Evolutionary conservation across 2,329 filamentous ascomycete species (phyloP), one percentile per base, ranked within the genome.

Genomic region (Fusarium goolgardi): DNA sequence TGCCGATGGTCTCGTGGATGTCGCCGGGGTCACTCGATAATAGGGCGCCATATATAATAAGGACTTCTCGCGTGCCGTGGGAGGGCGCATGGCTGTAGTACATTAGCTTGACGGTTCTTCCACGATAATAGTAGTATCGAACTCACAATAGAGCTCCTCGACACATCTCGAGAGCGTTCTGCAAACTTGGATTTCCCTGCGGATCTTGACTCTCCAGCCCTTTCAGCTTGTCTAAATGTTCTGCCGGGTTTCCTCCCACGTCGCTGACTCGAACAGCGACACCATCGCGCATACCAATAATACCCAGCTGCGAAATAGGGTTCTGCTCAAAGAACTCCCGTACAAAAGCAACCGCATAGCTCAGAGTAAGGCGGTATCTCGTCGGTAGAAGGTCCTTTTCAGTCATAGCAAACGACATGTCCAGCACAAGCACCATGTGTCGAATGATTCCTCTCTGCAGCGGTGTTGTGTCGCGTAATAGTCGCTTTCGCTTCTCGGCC

Each of bases 321-420:
- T 99, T 99, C 80, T 99, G 96, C 80, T 98, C 96, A 76, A 98
- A 99, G 81, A 93, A 99, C 78, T 97, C 95, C 61, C 90, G 87
- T 49, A 98, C 91, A 78, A 98, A 99, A 59, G 94, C 91, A 67
- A 91, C 88, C 18, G 94, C 91, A 79, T 94, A 96, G 67, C 90
- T 90, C 75, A 97, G 85, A 53, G 90, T 91, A 32, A 97, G 86
- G 37, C 94, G 86, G 79, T 95, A 94, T 63, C 95, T 88, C 43
- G 90, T 97, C 8, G 96, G 96, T 27, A 96, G 88, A 70, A 98
- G 85, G 76, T 99, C 96, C 80, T 98, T 98, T 79, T 98, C 94
- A 7, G 88, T 81, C 96, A 99, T 99, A 51, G 95, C 93, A 68
- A 92, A 91, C 23, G 93, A 97, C 79, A 98, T 90, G 79, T 99